Base-by-base conservation (phyloP, 768 basidiomycete genomes). In the Psilocybe cyanescens region DNA sequence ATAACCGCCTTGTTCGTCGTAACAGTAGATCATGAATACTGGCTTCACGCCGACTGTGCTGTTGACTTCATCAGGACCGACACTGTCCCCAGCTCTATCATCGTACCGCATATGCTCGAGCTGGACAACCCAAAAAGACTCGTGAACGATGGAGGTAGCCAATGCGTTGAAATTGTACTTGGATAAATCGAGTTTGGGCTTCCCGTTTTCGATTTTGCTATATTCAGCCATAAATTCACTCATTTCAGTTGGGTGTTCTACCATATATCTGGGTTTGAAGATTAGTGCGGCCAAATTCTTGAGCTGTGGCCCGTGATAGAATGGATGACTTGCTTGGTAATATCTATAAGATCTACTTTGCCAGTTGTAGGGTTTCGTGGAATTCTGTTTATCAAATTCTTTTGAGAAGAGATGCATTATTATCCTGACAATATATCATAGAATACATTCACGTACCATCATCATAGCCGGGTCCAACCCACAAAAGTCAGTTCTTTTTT, bases 41-140 rank as follows among this genome's bases (percentile, higher is more conserved):
- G 61, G 75, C 33, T 61, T 59, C 3, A 66, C 55, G 46, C 67
- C 71, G 57, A 58, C 28, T 12, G 66, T 28, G 50, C 46, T 46
- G n/a, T 65, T 60, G 39, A 41, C 68, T 57, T 46, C 41, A 3
- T 63, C 49, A 31, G 67, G 57, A 30, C 65, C 63, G 8, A 71
- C 35, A 6, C 55, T 50, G 11, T 63, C 49, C 9, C 71, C 69
- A 2, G 55, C 29, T 12, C 45, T 55, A 50, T 70, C 70, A 14
- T 69, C 65, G 12, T 71, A 70, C 5, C 74, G 73, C 58, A 67
- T 68, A n/a, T 63, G 57, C 44, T 70, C 68, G 11, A 76, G 60
- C 63, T 76, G 75, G 12, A 76, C 55, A n/a, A 74, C 71, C 76
- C 75, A 77, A 55, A 70, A 72, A 4, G 73, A 67, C 17, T 70